Base-by-base conservation (phyloP, 164 flowering plant genomes). In the Echeveria elegans region DNA sequence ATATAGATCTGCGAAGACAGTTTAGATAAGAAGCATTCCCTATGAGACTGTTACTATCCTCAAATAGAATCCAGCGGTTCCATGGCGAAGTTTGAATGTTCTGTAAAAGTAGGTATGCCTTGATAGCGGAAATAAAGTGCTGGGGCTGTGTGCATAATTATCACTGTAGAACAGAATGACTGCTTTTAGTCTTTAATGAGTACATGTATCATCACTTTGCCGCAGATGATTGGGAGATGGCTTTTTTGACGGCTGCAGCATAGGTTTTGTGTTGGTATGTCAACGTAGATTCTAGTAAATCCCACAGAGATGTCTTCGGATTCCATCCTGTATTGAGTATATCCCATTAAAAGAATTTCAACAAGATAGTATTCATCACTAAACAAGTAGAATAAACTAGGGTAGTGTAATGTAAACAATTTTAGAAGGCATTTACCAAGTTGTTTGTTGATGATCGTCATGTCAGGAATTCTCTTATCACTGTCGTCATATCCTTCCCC, bases 401-500 rank as follows among this genome's bases (percentile, higher is more conserved):
- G n/a, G n/a, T n/a, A n/a, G n/a, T n/a, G n/a, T 8, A 52, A 1
- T 7, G 24, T 52, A 23, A 52, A 52, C 58, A 52, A 23, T 23
- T 12, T 7, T n/a, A 21, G 1, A 24, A 52, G 26, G 24, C 8
- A 5, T n/a, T 19, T 86, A 92, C 98, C 97, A 37, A 90, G 93
- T 70, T 92, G 98, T 68, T 60, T 78, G 63, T 90, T 90, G 74
- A 88, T 90, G 26, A 92, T 88, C 72, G 97, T 90, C 98, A 92
- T 92, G 81, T 89, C 96, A 8, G 93, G 96, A 70, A 89, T 88
- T 67, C 93, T 79, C 71, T 83, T 89, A 70, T 89, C 98, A 78
- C 96, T 92, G 72, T 92, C 98, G 78, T 92, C 98, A 58, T 92
- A 92, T 32, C 97, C 98, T 76, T 81, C 98, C 28, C 97, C 98